These are phyloP conservation scores for Annulohypoxylon moriforme DNA, from an alignment of 495 filamentous ascomycete species.

Conservation along the genomic window DNA sequence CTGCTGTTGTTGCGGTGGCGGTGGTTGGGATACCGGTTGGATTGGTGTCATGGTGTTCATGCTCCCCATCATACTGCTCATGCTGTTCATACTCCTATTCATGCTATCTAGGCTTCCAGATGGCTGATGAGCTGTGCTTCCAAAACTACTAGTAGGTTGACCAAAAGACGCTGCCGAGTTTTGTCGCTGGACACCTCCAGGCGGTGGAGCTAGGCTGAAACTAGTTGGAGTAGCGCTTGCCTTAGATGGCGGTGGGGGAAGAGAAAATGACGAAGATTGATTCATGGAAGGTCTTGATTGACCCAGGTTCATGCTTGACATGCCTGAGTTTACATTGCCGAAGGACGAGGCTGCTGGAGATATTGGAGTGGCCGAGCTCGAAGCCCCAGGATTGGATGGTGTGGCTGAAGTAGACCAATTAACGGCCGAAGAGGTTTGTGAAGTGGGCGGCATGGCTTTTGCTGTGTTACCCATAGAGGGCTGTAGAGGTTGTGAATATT, in stretches of 20 bases:
- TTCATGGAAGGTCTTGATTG: conserved; percentile 45
- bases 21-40: conserved; percentile 29
- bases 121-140: conserved; percentile 31
- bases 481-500: conserved; percentile 66
- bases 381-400: conserved; percentile 52
- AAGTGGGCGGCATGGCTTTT: conserved; percentile 14
- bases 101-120: conserved; percentile 38
- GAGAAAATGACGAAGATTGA: conserved; percentile 58
- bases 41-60: conserved; percentile 37
- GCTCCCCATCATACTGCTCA: conserved; percentile 36
- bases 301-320: conserved; percentile 51
- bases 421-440: conserved; percentile 35
- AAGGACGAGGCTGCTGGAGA: conserved; percentile 36
- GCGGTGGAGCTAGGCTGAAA: conserved; percentile 58
- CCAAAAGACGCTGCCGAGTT: conserved; percentile 35
- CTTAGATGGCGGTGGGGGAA: conserved; percentile 59
- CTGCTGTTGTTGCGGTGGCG: conserved; percentile 45
- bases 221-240: conserved; percentile 40
- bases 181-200: conserved; percentile 42
- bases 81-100: conserved; percentile 44
- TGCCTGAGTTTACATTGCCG: conserved; percentile 32
- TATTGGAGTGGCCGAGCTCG: conserved; percentile 37
- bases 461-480: conserved; percentile 28
- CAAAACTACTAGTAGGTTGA: conserved; percentile 25
- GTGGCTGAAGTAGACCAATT: conserved; percentile 52